These are phyloP conservation scores for Earliella scabrosa DNA, from an alignment of 1,284 basidiomycete species.

Conservation along the genomic window DNA sequence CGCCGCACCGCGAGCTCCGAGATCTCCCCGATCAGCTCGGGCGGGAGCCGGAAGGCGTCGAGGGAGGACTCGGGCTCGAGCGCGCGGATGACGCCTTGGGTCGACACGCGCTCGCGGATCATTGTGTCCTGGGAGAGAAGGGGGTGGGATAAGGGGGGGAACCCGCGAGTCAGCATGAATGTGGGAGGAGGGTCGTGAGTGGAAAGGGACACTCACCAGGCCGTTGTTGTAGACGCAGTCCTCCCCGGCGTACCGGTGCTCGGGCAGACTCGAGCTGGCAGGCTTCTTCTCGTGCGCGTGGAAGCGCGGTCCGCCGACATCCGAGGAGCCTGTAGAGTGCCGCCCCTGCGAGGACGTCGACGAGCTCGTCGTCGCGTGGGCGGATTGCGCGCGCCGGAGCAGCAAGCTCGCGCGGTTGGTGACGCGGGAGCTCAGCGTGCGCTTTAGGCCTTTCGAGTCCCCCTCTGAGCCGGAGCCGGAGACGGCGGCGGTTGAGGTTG, in stretches of 20 bases:
- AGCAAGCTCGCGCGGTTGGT: conserved; percentile 24
- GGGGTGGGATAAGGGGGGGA: not conserved
- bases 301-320: conserved; percentile 56
- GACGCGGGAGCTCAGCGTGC: conserved; percentile 28
- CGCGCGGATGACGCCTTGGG: conserved; percentile 58
- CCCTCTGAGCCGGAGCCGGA: no score
- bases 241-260: conserved; percentile 65
- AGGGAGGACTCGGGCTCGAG: conserved; percentile 61
- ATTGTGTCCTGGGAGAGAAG: conserved; percentile 47
- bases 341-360: not conserved
- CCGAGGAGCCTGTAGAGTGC: conserved; percentile 33
- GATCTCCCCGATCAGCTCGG: conserved; percentile 71
- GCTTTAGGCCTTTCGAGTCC: conserved; percentile 14
- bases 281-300: conserved; percentile 25
- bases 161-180: not conserved
- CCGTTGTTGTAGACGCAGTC: conserved; percentile 56
- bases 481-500: no score
- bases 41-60: conserved; percentile 51
- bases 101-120: conserved; percentile 75
- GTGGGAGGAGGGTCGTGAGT: not conserved
- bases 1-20: conserved; percentile 66
- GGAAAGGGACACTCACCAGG: conserved; percentile 43
- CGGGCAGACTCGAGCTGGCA: conserved; percentile 25
- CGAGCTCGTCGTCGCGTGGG: not conserved
- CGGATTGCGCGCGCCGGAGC: conserved; percentile 13